Percentiles rank a stretch among this genome's conserved stretches.
Conservation (phyloP, 495 filamentous ascomycete genomes). For the Penicillium pancosmium region DNA sequence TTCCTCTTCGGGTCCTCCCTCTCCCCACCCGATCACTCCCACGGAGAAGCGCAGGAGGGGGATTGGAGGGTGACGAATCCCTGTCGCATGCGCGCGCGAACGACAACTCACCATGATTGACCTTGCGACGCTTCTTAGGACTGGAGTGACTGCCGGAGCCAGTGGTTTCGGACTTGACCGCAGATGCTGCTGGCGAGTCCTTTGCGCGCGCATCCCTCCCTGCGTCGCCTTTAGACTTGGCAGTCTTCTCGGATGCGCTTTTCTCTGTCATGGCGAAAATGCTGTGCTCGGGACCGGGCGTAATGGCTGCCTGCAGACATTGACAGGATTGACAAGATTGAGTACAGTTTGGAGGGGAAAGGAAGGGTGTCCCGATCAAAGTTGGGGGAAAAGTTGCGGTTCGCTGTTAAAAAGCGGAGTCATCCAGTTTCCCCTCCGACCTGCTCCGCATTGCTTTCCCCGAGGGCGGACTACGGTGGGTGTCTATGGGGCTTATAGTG, state of each 20-base stretch:
- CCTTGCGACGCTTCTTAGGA: slow-evolving; percentile 96
- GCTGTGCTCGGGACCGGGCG: slow-evolving; percentile 17
- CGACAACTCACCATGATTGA: slow-evolving; percentile 88
- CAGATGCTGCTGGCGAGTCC: slow-evolving; percentile 35
- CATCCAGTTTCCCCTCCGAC: slow-evolving; percentile 30
- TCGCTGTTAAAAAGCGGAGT: slow-evolving; percentile 31
- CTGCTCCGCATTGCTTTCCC: slow-evolving; percentile 40
- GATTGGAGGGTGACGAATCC: slow-evolving; percentile 16
- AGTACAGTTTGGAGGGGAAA: slow-evolving; percentile 23
- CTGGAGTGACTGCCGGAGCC: slow-evolving; percentile 52
- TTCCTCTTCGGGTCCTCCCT: neutral
- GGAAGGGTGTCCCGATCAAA: slow-evolving; percentile 9
- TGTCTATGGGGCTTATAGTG: no score
- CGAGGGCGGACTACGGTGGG: no score
- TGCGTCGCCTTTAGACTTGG: slow-evolving; percentile 29
- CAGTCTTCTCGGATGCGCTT: slow-evolving; percentile 30
- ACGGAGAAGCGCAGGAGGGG: neutral
- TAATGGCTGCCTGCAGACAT: slow-evolving; percentile 42
- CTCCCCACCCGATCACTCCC: neutral
- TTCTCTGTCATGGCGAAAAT: slow-evolving; percentile 43
- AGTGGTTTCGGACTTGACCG: slow-evolving; percentile 42
- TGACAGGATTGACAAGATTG: slow-evolving; percentile 20
- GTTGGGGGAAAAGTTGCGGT: slow-evolving; percentile 22
- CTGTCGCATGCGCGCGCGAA: slow-evolving; percentile 26
- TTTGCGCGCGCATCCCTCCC: slow-evolving; percentile 36